Base-by-base conservation (phyloP, 2,329 filamentous ascomycete genomes). In the Venturia effusa region DNA sequence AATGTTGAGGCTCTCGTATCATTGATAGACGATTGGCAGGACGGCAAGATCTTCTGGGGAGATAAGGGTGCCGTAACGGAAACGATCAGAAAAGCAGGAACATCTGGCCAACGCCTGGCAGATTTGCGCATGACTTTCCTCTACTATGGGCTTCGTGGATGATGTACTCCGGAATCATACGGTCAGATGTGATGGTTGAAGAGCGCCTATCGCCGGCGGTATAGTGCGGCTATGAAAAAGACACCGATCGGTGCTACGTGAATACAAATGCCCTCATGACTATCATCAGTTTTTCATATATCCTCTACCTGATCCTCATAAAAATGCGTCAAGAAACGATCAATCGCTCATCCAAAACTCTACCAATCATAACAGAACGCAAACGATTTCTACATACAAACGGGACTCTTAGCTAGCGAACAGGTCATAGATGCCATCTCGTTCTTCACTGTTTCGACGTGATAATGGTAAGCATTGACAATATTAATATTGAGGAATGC, bases 1-100 rank as follows among this genome's bases (percentile, higher is more conserved):
- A 51, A 64, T 34, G 59, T 63, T 10, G 39, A 43, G 22, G 54
- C 34, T 32, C 43, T 63, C 19, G 22, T 15, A 27, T 19, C 22
- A 10, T 41, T 63, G 10, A 39, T 63, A 15, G 61, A 63, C 24
- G 48, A 63, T 13, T 63, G 61, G 61, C 61, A 63, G 32, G 24
- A 30, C 13, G 51, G 27, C 27, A 45, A 51, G 41, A 63, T 63
- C 4, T 63, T 63, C 32, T 63, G 61, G 61, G 61, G 61, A 15
- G 61, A 63, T 24, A 63, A 63, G 45, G 61, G 61, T 13, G 19
- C 37, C 13, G 37, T 63, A 15, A 39, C 34, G 13, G 37, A 57
- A 13, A 59, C n/a, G 13, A n/a, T 63, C 24, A 55, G 61, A 40
- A 55, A 27, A 59, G 61, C 61, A 32, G 61, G 61, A 13, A 63